Evolutionary conservation across 129 eudicot species (phyloP).

Genomic region (Sambucus nigra): DNA sequence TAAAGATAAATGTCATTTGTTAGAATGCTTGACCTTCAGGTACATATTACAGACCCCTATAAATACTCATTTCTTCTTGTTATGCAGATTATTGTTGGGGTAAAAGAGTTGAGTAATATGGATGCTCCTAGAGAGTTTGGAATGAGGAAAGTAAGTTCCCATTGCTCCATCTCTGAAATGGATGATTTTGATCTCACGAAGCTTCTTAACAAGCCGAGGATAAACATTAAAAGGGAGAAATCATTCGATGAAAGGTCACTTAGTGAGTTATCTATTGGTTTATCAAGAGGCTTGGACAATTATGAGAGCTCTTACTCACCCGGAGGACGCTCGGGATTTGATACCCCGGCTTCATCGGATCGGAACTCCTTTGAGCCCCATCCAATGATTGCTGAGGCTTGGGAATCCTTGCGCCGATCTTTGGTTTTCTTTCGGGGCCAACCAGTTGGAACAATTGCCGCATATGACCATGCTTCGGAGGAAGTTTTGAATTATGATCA

Average conservation of each 20-base stretch:
- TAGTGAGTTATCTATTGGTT: conserved; percentile 75
- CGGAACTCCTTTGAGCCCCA: conserved; percentile 91
- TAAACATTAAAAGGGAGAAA: conserved; percentile 68
- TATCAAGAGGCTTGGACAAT: conserved; percentile 63
- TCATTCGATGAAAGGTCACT: conserved; percentile 95
- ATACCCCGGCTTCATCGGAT: conserved; percentile 78
- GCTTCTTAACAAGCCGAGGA: conserved; percentile 69
- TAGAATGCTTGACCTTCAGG: too few species aligned
- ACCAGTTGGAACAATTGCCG: conserved; percentile 97
- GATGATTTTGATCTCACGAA: conserved; percentile 77
- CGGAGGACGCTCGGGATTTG: conserved; percentile 68
- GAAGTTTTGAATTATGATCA: conserved; percentile 97
- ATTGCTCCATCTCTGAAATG: conserved; percentile 67
- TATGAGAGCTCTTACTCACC: conserved; percentile 81
- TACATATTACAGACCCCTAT: too few species aligned
- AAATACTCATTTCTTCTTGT: not conserved
- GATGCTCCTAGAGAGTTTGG: conserved; percentile 52
- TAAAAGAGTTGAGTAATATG: conserved; percentile 24
- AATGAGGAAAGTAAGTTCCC: conserved; percentile 71
- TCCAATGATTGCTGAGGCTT: conserved; percentile 92
- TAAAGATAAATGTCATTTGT: too few species aligned
- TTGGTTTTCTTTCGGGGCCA: conserved; percentile 79
- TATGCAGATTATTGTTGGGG: conserved; percentile 23
- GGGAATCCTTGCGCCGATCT: conserved; percentile 90
- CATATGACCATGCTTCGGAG: conserved; percentile 94